Evolutionary conservation across 805 yeast species (phyloP).

Genomic region (Candida loeiensis): DNA sequence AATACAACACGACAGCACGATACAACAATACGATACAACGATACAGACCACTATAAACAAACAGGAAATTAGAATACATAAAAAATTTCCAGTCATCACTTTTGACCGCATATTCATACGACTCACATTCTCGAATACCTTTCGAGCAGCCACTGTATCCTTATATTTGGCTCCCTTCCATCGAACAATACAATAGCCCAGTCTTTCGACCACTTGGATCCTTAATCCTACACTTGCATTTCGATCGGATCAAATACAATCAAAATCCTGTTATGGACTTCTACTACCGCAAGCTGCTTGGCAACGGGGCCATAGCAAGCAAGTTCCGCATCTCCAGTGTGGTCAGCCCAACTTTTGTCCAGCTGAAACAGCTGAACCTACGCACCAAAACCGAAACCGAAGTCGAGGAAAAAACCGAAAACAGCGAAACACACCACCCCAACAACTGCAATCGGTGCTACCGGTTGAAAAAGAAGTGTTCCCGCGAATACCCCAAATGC

Average conservation of each 20-base stretch:
- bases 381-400: constrained; percentile 4
- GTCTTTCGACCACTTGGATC: no score
- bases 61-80: not conserved
- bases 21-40: not conserved
- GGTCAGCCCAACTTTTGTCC: constrained; percentile 10
- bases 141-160: no score
- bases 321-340: constrained; percentile 27
- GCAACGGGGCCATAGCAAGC: constrained; percentile 36
- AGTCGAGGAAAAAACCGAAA: constrained; percentile 4
- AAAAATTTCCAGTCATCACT: no score
- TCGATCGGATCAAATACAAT: not conserved
- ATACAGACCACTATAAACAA: not conserved
- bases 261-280: constrained; percentile 25
- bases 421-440: constrained; percentile 27
- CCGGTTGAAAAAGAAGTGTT: constrained; percentile 41
- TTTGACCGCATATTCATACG: no score
- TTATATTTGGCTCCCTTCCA: no score
- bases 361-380: constrained; percentile 19
- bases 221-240: not conserved
- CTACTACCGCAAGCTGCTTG: constrained; percentile 36
- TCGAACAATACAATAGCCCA: not conserved
- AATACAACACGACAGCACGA: not conserved
- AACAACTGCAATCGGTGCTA: constrained; percentile 40
- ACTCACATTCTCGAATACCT: no score
- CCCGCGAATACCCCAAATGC: constrained; percentile 37